Base-by-base conservation (phyloP, 768 basidiomycete species). In the Phaeotremella fagi region DNA sequence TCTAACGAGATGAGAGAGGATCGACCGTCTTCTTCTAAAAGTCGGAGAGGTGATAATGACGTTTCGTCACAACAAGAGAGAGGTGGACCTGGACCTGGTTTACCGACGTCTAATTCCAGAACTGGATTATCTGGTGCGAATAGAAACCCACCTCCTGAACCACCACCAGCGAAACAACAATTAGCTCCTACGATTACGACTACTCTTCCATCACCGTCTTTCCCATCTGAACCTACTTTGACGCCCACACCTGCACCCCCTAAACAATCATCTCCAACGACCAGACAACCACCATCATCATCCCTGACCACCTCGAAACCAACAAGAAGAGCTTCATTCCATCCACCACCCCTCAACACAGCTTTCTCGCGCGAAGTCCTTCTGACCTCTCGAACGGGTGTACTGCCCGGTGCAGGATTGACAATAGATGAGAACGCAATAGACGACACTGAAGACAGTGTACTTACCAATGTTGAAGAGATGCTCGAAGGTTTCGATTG, bases 401-500 rank as follows among this genome's bases (percentile, higher is more conserved):
- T 67, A 2, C 29, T 71, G n/a, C 66, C 69, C 4, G 66, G 66
- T 9, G 55, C 59, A 3, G 65, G 86, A 2, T 77, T 91, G 15
- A 79, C 90, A 70, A 68, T 75, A 9, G 80, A 80, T 23, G 83
- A 82, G 25, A 82, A 79, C 4, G 42, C 50, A 24, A 57, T 55
- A 16, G 55, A 86, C 48, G 87, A 88, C 62, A 83, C 81, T 51
- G 63, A 63, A 12, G 85, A 88, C 59, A 87, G 85, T 7, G 89
- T 88, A 3, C 80, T 99, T 76, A 78, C 85, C 4, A 95, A 84
- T 73, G 90, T 99, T 1, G 95, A 99, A 70, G 95, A 99, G 72
- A 92, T 99, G 90, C 79, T 99, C 23, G 95, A 99, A 66, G 92
- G 95, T 0, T 95, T 95, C 66, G 95, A 98, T 73, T 98, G 91